Evolutionary conservation across 768 basidiomycete species (phyloP), one percentile per base, ranked within the genome.

Genomic region (Amanita exitialis): DNA sequence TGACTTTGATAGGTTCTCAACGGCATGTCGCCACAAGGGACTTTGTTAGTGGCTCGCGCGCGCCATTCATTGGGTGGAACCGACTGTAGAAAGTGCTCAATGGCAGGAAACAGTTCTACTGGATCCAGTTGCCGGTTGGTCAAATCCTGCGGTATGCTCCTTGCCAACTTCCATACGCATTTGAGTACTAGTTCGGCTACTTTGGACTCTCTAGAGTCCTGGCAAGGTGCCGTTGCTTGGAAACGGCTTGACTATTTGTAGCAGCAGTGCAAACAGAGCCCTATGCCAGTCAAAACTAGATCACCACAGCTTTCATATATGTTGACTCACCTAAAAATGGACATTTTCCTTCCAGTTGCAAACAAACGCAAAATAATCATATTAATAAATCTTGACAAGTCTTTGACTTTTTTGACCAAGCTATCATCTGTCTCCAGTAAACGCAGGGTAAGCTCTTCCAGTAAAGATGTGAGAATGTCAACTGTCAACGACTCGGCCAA

Each of bases 1-100:
- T 90, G 37, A 96, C 94, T 73, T 99, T 99, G 65, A 98, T 90
- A n/a, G 2, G 96, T 98, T 54, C 96, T 76, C 52, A 99, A 67
- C 2, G 96, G 96, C 94, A 98, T 94, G 61, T 99, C 96, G 21
- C 93, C 94, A 61, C 94, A 87, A 3, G 96, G 94, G 1, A 98
- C 81, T 56, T 86, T 87, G 62, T 90, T 92, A 0, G 84, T 85
- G 8, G 91, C 90, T 55, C 96, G 75, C 10, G 88, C 84, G 47
- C 95, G 82, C 91, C 94, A 99, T 65, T 96, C 93, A 54, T 92
- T 93, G 1, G 96, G 96, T 42, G 91, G 87, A 25, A 98, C 84
- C 1, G 86, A 90, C 61, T 92, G 86, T 44, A 98, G 65, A 69
- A 99, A 98, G 54, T 90, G 83, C 63, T 99, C 96, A 54, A 99